A percentile compares a stretch with the other conserved stretches of the same genome.
Evolutionary conservation across 495 filamentous ascomycete genomes (phyloP).

Genomic region (Trichoderma reesei): DNA sequence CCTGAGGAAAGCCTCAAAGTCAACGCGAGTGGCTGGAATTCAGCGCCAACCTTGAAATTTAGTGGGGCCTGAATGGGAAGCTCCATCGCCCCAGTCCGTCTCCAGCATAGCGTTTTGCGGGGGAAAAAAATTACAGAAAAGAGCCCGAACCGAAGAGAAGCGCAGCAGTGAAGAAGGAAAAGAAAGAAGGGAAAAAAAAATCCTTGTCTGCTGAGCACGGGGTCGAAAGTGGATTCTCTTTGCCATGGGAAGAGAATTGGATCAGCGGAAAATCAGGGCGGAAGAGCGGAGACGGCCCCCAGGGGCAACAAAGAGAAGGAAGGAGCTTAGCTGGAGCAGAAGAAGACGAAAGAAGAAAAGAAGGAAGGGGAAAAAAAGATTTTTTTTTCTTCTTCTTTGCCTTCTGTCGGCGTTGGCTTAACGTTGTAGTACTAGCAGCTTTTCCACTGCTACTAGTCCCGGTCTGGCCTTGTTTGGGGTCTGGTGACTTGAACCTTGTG

Average conservation of each 20-base stretch:
- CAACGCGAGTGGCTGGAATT: neutral
- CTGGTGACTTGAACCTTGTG: neutral
- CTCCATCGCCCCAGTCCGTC: neutral
- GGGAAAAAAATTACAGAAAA: neutral
- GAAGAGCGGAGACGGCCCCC: too few relatives aligned
- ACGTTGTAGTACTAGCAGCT: too few relatives aligned
- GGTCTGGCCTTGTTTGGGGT: neutral
- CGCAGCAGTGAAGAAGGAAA: too few relatives aligned
- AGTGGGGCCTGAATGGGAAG: too few relatives aligned
- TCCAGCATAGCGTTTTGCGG: conserved; percentile 1
- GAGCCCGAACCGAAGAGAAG: too few relatives aligned
- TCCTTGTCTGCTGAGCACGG: too few relatives aligned
- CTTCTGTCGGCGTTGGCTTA: too few relatives aligned
- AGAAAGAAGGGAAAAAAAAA: neutral
- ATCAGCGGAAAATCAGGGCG: too few relatives aligned
- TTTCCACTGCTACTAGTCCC: neutral
- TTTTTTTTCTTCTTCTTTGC: neutral
- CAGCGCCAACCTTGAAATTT: neutral
- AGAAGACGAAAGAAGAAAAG: neutral
- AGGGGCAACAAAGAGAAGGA: too few relatives aligned
- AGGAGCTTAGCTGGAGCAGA: neutral
- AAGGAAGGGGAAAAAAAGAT: neutral
- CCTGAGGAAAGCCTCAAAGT: neutral
- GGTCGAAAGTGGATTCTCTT: too few relatives aligned
- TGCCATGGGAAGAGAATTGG: too few relatives aligned